phyloP scores from a whole-genome alignment of 2,329 filamentous ascomycete genomes.

The Trichoderma sp. region DNA sequence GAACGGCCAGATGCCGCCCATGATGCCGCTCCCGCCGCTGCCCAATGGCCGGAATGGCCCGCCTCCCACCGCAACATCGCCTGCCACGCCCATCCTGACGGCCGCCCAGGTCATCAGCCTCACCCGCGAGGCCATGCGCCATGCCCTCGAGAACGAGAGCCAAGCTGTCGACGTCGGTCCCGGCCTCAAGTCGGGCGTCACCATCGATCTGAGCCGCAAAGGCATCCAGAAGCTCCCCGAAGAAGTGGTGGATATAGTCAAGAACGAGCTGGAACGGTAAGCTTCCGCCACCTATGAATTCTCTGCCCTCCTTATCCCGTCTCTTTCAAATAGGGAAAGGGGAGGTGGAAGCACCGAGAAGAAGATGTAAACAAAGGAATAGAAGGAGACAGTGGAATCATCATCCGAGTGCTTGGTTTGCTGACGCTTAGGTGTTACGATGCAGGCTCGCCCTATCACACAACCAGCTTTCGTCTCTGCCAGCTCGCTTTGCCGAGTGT shows the following conservation, averaged over 20 bases:
- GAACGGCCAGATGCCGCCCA: constrained; percentile 46
- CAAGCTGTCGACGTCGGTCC: constrained; percentile 63
- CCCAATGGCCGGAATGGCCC: constrained; percentile 52
- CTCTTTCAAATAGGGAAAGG: no score
- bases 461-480: constrained; percentile 72
- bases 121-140: constrained; percentile 67
- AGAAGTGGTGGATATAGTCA: constrained; percentile 74
- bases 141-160: constrained; percentile 66
- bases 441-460: constrained; percentile 76
- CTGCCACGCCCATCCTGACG: constrained; percentile 56
- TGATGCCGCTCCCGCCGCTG: constrained; percentile 48
- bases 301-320: background rate
- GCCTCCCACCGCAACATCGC: constrained; percentile 49
- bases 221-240: constrained; percentile 71
- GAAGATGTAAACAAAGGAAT: background rate
- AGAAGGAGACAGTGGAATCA: background rate
- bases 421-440: constrained; percentile 20
- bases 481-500: constrained; percentile 72
- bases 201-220: constrained; percentile 76
- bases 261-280: constrained; percentile 72
- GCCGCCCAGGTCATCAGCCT: constrained; percentile 66
- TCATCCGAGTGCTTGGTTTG: background rate
- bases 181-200: constrained; percentile 69
- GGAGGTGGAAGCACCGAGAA: background rate
- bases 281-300: constrained; percentile 32